Evolutionary conservation across 495 filamentous ascomycete genomes (phyloP).

Genomic region (Pseudoneurospora amorphoporcata): DNA sequence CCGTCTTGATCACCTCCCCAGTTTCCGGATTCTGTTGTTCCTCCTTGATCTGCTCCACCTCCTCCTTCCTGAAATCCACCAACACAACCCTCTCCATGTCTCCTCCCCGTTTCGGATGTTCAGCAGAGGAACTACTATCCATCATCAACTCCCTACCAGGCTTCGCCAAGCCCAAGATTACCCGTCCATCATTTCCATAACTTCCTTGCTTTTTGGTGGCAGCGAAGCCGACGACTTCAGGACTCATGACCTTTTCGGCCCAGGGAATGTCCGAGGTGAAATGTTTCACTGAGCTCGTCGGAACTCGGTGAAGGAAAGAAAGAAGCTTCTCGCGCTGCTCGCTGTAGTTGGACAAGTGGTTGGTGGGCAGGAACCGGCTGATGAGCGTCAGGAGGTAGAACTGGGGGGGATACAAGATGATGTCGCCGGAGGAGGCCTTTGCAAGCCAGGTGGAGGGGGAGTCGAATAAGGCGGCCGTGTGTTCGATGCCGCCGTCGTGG

Average conservation of each 20-base stretch:
- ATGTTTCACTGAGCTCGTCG: slow-evolving; percentile 17
- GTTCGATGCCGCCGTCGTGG: slow-evolving; percentile 75
- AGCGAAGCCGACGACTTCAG: slow-evolving; percentile 40
- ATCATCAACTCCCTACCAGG: slow-evolving; percentile 64
- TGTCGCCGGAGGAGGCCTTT: slow-evolving; percentile 47
- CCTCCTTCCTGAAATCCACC: slow-evolving; percentile 51
- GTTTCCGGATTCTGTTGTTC: slow-evolving; percentile 4
- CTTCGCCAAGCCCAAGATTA: slow-evolving; percentile 58
- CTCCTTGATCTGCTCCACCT: slow-evolving; percentile 45
- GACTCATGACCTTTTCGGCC: slow-evolving; percentile 70
- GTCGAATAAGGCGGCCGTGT: slow-evolving; percentile 71
- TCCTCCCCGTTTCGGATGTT: slow-evolving; percentile 38
- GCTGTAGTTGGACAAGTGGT: slow-evolving; percentile 26
- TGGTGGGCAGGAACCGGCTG: slow-evolving; percentile 42
- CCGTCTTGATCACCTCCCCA: slow-evolving; percentile 41
- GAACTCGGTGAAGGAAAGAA: slow-evolving; percentile 43
- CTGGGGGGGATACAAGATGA: slow-evolving; percentile 87
- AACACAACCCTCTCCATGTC: slow-evolving; percentile 65
- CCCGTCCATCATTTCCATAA: slow-evolving; percentile 26
- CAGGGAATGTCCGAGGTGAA: slow-evolving; percentile 45
- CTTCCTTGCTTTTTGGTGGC: slow-evolving; percentile 30
- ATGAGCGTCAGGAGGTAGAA: slow-evolving; percentile 65
- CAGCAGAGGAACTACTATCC: slow-evolving; percentile 32
- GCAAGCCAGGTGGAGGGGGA: slow-evolving; percentile 57
- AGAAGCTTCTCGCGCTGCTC: slow-evolving; percentile 46